These are phyloP conservation scores for Aspergillus sp. DNA, from an alignment of 2,329 filamentous ascomycete species.

Conservation along the genomic window DNA sequence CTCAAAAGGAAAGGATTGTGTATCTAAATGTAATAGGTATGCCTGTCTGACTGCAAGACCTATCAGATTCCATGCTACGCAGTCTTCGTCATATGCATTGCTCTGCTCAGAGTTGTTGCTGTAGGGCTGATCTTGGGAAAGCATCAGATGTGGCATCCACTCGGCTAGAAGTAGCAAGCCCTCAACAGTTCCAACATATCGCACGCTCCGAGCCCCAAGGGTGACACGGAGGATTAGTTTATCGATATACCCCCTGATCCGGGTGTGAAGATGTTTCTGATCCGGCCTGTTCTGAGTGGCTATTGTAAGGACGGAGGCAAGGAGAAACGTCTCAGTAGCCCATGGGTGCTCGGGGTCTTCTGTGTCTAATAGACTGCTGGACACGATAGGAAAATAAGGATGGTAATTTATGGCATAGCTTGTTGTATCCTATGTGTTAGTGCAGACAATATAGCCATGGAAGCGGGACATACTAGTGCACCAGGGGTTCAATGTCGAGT, in stretches of 20 bases:
- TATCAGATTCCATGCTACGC: slow-evolving; percentile 26
- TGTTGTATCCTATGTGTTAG: not conserved
- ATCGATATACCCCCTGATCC: slow-evolving; percentile 9
- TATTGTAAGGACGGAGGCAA: slow-evolving; percentile 17
- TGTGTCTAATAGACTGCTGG: not conserved
- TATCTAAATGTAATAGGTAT: slow-evolving; percentile 25
- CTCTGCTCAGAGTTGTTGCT: not conserved
- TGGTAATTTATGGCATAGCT: slow-evolving; percentile 5
- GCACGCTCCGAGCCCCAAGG: slow-evolving; percentile 17
- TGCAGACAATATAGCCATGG: not conserved
- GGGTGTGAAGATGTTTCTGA: not conserved
- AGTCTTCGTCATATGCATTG: slow-evolving; percentile 17
- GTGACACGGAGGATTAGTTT: slow-evolving; percentile 15
- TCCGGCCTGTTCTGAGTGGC: slow-evolving; percentile 13
- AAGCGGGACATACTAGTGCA: not conserved
- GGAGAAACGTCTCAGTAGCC: slow-evolving; percentile 14
- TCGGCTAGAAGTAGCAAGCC: slow-evolving; percentile 24
- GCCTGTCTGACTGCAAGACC: slow-evolving; percentile 25
- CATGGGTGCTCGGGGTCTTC: not conserved
- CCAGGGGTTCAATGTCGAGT: not conserved
- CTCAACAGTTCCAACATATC: slow-evolving; percentile 19
- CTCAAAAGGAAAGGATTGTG: slow-evolving; percentile 17
- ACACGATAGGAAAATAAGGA: slow-evolving; percentile 13
- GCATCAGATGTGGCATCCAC: slow-evolving; percentile 22
- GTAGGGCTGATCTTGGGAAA: not conserved